Base-by-base conservation (phyloP, 176 grass and related monocot genomes). In the Zea luxurians region DNA sequence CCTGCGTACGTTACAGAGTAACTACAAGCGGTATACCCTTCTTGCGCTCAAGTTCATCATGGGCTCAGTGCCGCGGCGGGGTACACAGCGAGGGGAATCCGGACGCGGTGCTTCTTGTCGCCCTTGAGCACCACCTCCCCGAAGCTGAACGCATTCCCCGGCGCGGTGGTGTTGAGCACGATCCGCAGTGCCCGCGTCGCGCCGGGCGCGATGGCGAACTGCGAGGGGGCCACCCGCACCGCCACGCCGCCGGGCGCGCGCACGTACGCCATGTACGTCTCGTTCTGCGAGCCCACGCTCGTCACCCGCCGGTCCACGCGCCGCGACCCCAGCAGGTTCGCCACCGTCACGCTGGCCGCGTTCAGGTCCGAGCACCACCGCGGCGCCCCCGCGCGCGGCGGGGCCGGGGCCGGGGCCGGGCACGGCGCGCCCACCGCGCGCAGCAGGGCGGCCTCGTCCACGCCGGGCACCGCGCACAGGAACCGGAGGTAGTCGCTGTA, bases 291-390 rank as follows among this genome's bases (percentile, higher is more conserved):
- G 58, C 78, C 79, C 15, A 96, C 89, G 83, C 84, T 96, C 5
- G 71, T 89, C 2, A 90, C 74, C 75, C 78, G 86, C 50, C 87
- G 75, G 18, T 87, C 80, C 65, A 96, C 87, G 52, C 70, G 80
- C 48, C 93, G 80, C 38, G 87, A 92, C 17, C 89, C 89, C 42
- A 96, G 61, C 66, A 96, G 78, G 85, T 86, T 90, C 37, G 89
- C 84, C 80, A 96, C 84, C 43, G 89, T 88, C 81, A 96, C 84
- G 63, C 92, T 96, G 27, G 92, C 78, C 13, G 87, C 53, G 87
- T 96, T 96, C 70, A 96, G 85, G 69, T 92, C 89, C 21, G 89
- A 90, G 82, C 89, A 81, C 92, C 86, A 85, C 17, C 66, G 16
- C 69, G 73, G 3, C 52, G 44, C 44, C 57, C 35, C 50, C 50